Conservation (phyloP, 179 eudicot genomes). For the Pouteria campechiana region DNA sequence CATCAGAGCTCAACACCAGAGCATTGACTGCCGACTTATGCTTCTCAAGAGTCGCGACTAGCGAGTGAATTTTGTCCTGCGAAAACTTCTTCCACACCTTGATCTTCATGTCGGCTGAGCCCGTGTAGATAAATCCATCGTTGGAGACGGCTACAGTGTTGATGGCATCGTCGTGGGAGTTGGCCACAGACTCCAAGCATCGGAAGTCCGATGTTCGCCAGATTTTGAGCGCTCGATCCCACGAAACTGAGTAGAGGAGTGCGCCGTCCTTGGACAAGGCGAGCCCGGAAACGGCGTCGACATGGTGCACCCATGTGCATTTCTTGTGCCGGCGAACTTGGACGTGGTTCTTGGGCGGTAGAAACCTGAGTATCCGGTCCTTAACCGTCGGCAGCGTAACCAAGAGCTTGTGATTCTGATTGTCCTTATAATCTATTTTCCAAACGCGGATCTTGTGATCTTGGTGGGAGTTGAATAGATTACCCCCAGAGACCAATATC, state of each 20-base stretch:
- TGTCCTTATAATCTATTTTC: constrained; percentile 29
- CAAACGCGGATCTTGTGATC: constrained; percentile 75
- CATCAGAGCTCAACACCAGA: constrained; percentile 44
- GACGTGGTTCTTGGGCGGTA: constrained; percentile 51
- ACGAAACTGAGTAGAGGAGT: constrained; percentile 58
- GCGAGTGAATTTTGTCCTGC: constrained; percentile 22
- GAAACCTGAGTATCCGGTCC: constrained; percentile 31
- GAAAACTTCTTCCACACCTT: constrained; percentile 43
- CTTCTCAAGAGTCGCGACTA: constrained; percentile 56
- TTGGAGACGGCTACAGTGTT: constrained; percentile 38
- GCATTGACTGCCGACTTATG: constrained; percentile 92
- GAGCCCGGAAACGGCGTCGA: constrained; percentile 78
- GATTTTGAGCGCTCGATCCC: constrained; percentile 65
- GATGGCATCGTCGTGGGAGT: constrained; percentile 69
- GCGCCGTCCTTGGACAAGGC: constrained; percentile 28
- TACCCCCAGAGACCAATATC: constrained; percentile 29
- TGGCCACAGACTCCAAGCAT: constrained; percentile 44
- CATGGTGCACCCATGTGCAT: constrained; percentile 68
- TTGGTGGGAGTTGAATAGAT: constrained; percentile 56
- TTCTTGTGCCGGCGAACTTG: constrained; percentile 47
- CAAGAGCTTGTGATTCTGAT: constrained; percentile 28
- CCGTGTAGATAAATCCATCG: constrained; percentile 69
- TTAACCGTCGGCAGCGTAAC: constrained; percentile 63
- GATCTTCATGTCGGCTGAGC: constrained; percentile 68
- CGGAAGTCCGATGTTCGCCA: constrained; percentile 35